These are phyloP conservation scores for Linnemannia elongata DNA, from an alignment of 192 early-diverging fungal species.

Conservation along the genomic window DNA sequence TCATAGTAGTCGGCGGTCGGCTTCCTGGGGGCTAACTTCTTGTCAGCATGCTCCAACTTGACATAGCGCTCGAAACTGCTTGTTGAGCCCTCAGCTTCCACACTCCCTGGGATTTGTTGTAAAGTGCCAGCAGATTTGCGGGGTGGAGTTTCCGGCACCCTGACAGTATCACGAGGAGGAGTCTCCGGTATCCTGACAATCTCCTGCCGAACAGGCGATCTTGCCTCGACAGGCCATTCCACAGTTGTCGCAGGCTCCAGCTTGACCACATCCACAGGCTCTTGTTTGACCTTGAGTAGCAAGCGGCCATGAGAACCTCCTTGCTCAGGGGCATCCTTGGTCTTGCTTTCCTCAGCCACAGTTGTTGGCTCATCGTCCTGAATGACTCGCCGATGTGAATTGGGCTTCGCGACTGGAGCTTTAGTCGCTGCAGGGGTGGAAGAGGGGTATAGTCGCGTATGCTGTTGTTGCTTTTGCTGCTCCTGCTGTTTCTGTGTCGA, in stretches of 20 bases:
- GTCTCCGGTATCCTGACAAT: background rate
- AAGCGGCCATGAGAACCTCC: background rate
- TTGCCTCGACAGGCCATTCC: background rate
- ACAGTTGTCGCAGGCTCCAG: background rate
- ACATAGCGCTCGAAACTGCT: constrained; percentile 15
- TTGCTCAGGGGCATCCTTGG: background rate
- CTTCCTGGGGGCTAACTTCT: background rate
- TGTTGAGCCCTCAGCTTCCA: constrained; percentile 8
- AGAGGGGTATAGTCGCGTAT: background rate
- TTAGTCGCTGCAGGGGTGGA: background rate
- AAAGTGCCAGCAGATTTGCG: background rate
- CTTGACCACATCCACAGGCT: background rate
- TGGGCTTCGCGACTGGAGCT: background rate
- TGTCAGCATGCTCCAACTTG: background rate
- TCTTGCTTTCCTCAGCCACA: background rate
- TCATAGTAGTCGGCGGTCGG: background rate
- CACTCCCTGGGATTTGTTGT: constrained; percentile 21
- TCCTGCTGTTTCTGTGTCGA: background rate
- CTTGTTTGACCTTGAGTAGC: background rate
- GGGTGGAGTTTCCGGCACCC: background rate
- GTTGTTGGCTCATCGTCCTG: background rate
- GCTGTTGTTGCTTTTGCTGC: background rate
- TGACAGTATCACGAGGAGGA: background rate
- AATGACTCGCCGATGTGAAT: background rate
- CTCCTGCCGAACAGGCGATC: background rate